Percentiles rank a stretch among this genome's conserved stretches.
These are phyloP conservation scores for Thuidium tamariscinum DNA, from an alignment of 225 moss, liverwort and hornwort genomes.

Conservation along the genomic window DNA sequence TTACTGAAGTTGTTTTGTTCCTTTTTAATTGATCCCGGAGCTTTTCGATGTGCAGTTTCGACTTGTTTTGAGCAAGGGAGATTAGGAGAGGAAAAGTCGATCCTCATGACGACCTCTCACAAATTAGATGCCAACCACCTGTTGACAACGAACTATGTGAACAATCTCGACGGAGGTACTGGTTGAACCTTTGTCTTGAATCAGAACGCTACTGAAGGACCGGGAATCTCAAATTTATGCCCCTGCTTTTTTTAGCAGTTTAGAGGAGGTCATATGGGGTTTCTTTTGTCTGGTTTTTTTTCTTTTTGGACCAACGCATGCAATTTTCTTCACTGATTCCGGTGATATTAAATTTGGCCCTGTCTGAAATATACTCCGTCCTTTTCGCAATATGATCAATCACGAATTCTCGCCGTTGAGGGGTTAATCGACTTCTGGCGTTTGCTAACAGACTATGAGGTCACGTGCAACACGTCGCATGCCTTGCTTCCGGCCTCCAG, in stretches of 20 bases:
- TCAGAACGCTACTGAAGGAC: neutral
- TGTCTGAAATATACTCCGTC: neutral
- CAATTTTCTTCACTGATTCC: neutral
- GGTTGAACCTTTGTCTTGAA: neutral
- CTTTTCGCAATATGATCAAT: neutral
- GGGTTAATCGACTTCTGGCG: neutral
- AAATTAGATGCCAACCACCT: slow-evolving; percentile 37
- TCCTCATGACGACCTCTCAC: slow-evolving; percentile 61
- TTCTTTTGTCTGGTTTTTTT: neutral
- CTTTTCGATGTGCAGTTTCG: slow-evolving; percentile 36
- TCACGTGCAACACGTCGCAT: slow-evolving; percentile 52
- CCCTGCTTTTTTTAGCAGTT: neutral
- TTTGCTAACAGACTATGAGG: slow-evolving; percentile 48
- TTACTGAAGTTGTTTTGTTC: neutral
- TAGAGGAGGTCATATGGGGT: neutral
- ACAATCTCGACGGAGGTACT: slow-evolving; percentile 69
- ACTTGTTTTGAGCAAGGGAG: slow-evolving; percentile 75
- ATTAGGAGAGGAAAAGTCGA: slow-evolving; percentile 42
- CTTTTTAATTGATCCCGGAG: neutral
- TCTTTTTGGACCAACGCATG: neutral
- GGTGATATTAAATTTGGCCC: neutral
- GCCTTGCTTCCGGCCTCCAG: slow-evolving; percentile 29
- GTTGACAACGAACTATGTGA: slow-evolving; percentile 49
- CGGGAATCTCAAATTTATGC: neutral
- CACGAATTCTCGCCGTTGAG: neutral